Base-by-base conservation (phyloP, 148 eudicot genomes). In the Beta vulgaris region DNA sequence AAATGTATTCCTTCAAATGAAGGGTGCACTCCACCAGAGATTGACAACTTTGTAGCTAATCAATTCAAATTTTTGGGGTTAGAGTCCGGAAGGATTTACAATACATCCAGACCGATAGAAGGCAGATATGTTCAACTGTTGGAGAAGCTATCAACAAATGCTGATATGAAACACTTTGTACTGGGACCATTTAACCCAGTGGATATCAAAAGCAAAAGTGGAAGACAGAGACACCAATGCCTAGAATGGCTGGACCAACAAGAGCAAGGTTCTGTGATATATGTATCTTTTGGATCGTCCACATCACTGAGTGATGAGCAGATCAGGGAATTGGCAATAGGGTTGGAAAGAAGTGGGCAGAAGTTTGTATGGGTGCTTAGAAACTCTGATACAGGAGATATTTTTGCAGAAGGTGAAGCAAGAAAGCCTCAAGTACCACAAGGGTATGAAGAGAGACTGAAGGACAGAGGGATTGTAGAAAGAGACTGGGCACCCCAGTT, bases 401-500 rank as follows among this genome's bases (percentile, higher is more conserved):
- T 71, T 25, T 77, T 77, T 55, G 67, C 19, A 29, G 81, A 68
- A 26, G 63, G 76, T 28, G 79, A 78, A 12, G 74, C 0, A 2
- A 72, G 69, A 68, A 77, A 46, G 65, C 53, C 68, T 32, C 76
- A 75, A 34, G 51, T 89, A 31, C 93, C 97, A 49, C 53, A 82
- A 46, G 97, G 89, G 68, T 89, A 54, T 31, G 91, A 86, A 82
- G 88, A 91, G 34, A 82, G 86, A 57, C 63, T 87, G 15, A 29
- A 78, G 72, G 78, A 68, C 15, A 79, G 69, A 11, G 91, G 93
- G 28, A 46, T 88, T 21, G 71, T 90, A 6, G 80, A 80, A 7
- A 77, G 83, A 72, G 85, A 88, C 2, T 90, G 91, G 91, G 94
- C 85, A 6, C 90, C 91, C 4, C 91, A 90, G 64, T 19, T 88